These are phyloP conservation scores for Tetrahymena malaccensis DNA, from an alignment of 73 alveolate genomes.

Conservation along the genomic window DNA sequence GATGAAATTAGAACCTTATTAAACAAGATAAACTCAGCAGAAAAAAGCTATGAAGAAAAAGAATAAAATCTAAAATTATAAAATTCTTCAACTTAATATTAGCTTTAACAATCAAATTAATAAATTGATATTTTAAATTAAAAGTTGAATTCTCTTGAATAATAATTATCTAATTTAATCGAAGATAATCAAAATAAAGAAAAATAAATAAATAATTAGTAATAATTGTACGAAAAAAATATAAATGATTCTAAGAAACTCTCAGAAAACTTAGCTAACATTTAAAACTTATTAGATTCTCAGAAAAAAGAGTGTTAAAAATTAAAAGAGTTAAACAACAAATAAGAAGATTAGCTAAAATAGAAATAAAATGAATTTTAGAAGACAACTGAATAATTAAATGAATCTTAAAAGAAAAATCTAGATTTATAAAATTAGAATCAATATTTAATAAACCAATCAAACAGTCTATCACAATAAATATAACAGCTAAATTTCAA, in stretches of 20 bases:
- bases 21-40: no score
- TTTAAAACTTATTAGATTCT: background rate
- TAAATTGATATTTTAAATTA: background rate
- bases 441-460: background rate
- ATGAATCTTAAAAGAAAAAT: background rate
- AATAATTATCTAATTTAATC: background rate
- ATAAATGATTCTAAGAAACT: background rate
- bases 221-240: background rate
- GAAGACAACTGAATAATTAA: background rate
- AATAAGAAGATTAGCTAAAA: background rate
- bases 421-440: background rate
- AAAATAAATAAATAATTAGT: no score
- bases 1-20: background rate
- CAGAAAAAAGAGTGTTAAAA: background rate
- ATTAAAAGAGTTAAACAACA: background rate
- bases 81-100: no score
- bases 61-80: background rate
- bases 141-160: background rate
- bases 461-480: no score
- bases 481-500: no score
- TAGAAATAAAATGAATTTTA: no score
- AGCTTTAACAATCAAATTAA: background rate
- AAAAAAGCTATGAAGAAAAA: no score
- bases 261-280: background rate
- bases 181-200: no score